These are phyloP conservation scores for Colletotrichum gloeosporioides DNA, from an alignment of 2,329 filamentous ascomycete genomes.

Conservation along the genomic window DNA sequence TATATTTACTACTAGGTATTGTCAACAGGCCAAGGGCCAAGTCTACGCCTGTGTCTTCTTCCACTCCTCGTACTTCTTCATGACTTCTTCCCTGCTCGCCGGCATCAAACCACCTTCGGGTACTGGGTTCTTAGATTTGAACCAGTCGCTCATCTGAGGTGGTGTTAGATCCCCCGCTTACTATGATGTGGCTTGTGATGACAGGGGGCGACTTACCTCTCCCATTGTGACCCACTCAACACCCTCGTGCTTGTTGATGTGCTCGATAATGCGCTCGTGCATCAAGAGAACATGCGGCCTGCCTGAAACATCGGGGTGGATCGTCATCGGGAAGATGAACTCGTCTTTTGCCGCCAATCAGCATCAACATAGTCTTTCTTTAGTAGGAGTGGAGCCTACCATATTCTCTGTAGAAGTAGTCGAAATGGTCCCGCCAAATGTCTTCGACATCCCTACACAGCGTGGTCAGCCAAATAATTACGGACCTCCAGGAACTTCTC, in stretches of 20 bases:
- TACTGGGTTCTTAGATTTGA: conserved; percentile 68
- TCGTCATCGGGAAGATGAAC: conserved; percentile 79
- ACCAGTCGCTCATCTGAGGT: conserved; percentile 68
- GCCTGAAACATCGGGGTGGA: conserved; percentile 76
- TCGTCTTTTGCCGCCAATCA: conserved; percentile 51
- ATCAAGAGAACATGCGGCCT: conserved; percentile 75
- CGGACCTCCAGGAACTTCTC: fast-evolving
- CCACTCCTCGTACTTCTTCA: conserved; percentile 18
- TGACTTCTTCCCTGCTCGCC: conserved; percentile 33
- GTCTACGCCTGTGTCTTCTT: conserved; percentile 10
- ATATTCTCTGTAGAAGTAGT: conserved; percentile 78
- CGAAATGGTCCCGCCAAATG: conserved; percentile 70
- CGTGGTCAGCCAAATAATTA: fast-evolving
- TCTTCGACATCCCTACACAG: conserved; percentile 59
- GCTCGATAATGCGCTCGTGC: conserved; percentile 74
- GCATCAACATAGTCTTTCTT: not conserved
- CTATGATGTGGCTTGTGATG: no score
- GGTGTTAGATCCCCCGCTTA: not conserved
- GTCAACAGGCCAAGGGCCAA: not conserved
- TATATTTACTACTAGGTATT: not conserved
- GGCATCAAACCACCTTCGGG: conserved; percentile 66
- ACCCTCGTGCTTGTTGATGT: conserved; percentile 66
- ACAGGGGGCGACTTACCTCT: conserved; percentile 35
- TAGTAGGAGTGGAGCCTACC: not conserved
- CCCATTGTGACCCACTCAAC: conserved; percentile 74